Percentiles rank a stretch among this genome's conserved stretches.
Evolutionary conservation across 106 monocot species (phyloP).

Genomic region (Dioscorea zingiberensis): DNA sequence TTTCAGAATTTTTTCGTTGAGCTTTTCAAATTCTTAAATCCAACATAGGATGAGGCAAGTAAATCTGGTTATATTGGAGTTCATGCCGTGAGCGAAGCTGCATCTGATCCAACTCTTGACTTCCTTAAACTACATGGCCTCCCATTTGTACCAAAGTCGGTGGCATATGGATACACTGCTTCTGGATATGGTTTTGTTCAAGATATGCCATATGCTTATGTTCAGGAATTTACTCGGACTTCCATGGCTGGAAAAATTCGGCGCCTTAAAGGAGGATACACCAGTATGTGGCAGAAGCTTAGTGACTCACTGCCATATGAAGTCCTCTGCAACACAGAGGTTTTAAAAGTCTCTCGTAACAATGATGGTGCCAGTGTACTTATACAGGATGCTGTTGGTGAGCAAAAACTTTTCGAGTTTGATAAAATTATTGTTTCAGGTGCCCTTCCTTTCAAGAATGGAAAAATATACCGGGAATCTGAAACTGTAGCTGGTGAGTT

Average conservation of each 20-base stretch:
- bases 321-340: conserved; percentile 40
- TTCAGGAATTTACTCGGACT: conserved; percentile 48
- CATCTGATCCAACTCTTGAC: conserved; percentile 30
- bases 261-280: conserved; percentile 40
- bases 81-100: conserved; percentile 33
- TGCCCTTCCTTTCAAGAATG: conserved; percentile 37
- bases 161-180: conserved; percentile 50
- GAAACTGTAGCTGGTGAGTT: conserved; percentile 15
- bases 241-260: conserved; percentile 60
- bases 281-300: conserved; percentile 51
- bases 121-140: conserved; percentile 31
- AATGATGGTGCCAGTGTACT: conserved; percentile 9
- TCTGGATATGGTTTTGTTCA: conserved; percentile 55
- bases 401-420: conserved; percentile 25
- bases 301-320: conserved; percentile 38
- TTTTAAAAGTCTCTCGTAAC: conserved; percentile 20
- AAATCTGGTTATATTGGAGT: conserved; percentile 33
- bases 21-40: not conserved
- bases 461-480: conserved; percentile 24
- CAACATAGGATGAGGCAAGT: conserved; percentile 35
- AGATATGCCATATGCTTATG: conserved; percentile 60
- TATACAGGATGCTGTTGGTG: conserved; percentile 18
- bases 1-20: not conserved
- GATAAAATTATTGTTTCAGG: conserved; percentile 46
- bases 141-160: conserved; percentile 39